phyloP scores from a whole-genome alignment of 1,284 basidiomycete species.

The Marasmius fiardii region DNA sequence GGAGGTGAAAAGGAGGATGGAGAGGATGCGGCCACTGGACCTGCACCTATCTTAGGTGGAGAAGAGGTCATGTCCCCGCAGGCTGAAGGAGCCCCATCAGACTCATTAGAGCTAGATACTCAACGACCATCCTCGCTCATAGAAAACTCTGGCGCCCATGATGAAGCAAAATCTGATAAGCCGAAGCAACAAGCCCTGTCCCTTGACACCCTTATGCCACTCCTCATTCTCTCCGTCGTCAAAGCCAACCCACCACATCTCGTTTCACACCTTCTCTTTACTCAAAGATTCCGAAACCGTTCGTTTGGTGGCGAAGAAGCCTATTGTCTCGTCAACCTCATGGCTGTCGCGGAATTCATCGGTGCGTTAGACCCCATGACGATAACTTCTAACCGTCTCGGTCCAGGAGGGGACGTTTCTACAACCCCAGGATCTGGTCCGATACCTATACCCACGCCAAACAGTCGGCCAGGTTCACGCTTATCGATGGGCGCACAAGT shows the following conservation, averaged over 20 bases:
- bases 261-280: conserved; percentile 84
- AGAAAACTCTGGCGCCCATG: conserved; percentile 22
- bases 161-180: conserved; percentile 20
- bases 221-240: conserved; percentile 90
- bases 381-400: conserved; percentile 81
- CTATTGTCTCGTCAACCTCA: conserved; percentile 90
- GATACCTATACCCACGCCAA: conserved; percentile 65
- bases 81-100: neutral
- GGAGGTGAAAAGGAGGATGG: neutral
- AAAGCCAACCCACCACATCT: conserved; percentile 84
- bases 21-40: neutral
- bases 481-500: neutral
- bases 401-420: conserved; percentile 41
- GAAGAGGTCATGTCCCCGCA: neutral
- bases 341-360: conserved; percentile 92
- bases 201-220: conserved; percentile 78
- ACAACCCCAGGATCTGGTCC: conserved; percentile 42
- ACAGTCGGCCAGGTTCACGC: neutral
- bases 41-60: neutral
- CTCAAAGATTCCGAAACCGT: conserved; percentile 81
- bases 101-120: neutral
- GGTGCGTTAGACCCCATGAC: conserved; percentile 48
- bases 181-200: conserved; percentile 48
- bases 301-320: conserved; percentile 81
- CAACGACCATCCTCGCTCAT: conserved; percentile 7